These are phyloP conservation scores for Ramaria sp. DNA, from an alignment of 768 basidiomycete species.

Conservation along the genomic window DNA sequence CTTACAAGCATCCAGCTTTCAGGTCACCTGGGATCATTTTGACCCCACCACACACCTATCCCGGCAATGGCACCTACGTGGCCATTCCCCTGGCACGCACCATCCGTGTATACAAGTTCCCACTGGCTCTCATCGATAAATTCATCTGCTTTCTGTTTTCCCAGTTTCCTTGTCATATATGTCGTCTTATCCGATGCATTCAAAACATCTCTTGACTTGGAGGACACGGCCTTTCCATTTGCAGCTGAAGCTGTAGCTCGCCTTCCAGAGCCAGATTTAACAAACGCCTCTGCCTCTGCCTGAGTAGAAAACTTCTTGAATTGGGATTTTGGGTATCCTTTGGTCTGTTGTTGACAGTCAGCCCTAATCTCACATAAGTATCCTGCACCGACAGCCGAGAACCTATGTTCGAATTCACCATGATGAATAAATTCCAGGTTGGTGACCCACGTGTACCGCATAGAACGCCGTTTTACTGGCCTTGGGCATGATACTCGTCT, in stretches of 20 bases:
- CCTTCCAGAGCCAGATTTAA: constrained; percentile 11
- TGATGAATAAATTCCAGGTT: constrained; percentile 54
- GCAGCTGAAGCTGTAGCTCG: constrained; percentile 10
- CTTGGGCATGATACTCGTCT: constrained; percentile 23
- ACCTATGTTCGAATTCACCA: constrained; percentile 39
- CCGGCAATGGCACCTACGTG: constrained; percentile 57
- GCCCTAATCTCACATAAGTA: constrained; percentile 35
- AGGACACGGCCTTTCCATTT: constrained; percentile 1
- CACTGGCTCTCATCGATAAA: constrained; percentile 20
- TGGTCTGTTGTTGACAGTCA: constrained; percentile 60
- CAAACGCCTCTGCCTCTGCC: constrained; percentile 50
- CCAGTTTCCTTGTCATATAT: not conserved
- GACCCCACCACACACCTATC: constrained; percentile 85
- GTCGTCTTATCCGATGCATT: constrained; percentile 1
- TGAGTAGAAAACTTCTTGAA: constrained; percentile 58
- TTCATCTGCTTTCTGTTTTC: not conserved
- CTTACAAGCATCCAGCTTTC: not conserved
- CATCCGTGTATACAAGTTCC: constrained; percentile 73
- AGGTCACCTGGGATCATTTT: constrained; percentile 46
- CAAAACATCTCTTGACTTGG: constrained; percentile 8
- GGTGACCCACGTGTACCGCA: constrained; percentile 57
- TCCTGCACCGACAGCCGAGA: not conserved
- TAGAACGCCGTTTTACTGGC: constrained; percentile 46
- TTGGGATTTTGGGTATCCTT: constrained; percentile 47
- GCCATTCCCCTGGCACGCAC: constrained; percentile 82